phyloP scores from a whole-genome alignment of 805 yeast species.

The Kluyveromyces nonfermentans region DNA sequence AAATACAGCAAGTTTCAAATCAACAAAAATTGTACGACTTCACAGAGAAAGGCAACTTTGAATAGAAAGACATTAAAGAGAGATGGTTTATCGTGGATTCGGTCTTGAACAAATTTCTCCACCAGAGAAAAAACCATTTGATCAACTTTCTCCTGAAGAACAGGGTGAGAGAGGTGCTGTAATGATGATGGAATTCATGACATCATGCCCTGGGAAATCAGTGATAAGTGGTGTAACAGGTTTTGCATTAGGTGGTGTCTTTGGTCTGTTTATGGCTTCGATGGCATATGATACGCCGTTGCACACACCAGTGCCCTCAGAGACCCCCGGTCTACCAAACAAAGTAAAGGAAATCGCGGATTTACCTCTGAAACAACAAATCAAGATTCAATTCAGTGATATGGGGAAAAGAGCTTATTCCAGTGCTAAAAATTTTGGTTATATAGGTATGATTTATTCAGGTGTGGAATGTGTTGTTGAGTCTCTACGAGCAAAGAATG shows the following conservation, averaged over 20 bases:
- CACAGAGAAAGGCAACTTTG: background rate
- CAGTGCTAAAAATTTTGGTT: constrained; percentile 90
- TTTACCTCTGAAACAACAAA: constrained; percentile 84
- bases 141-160: constrained; percentile 81
- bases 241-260: constrained; percentile 88
- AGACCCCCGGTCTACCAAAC: constrained; percentile 9
- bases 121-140: constrained; percentile 38
- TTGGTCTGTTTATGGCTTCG: constrained; percentile 87
- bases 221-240: constrained; percentile 90
- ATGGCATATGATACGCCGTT: constrained; percentile 37
- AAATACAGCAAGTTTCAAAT: background rate
- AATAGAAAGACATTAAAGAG: background rate
- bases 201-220: constrained; percentile 92
- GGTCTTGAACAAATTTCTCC: constrained; percentile 33
- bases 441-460: constrained; percentile 80
- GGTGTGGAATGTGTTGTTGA: constrained; percentile 91
- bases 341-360: constrained; percentile 55
- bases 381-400: constrained; percentile 82
- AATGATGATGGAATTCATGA: constrained; percentile 74
- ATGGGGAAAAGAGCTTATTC: constrained; percentile 86
- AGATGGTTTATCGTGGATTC: constrained; percentile 35
- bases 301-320: constrained; percentile 25
- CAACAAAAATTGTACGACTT: background rate
- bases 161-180: constrained; percentile 87
- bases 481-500: constrained; percentile 79